These are phyloP conservation scores for Chenopodium formosanum DNA, from an alignment of 148 eudicot species.

Conservation along the genomic window DNA sequence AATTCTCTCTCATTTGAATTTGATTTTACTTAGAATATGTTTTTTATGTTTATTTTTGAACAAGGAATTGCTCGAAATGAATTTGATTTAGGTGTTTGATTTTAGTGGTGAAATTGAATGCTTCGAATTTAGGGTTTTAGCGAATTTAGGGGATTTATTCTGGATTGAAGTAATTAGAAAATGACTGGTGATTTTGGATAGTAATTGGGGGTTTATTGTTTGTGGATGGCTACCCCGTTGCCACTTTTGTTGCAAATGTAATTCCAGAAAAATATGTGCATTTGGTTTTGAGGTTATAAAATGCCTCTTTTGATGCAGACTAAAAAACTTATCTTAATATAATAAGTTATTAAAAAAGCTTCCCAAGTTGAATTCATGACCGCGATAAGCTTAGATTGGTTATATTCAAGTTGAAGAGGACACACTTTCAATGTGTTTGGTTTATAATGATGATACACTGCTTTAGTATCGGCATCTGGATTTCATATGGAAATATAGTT, in stretches of 20 bases:
- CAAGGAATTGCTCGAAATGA: too few relatives aligned
- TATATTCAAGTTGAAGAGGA: too few relatives aligned
- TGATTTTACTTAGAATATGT: background rate
- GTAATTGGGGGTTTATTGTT: background rate
- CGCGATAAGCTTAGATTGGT: background rate
- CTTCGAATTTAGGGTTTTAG: slow-evolving; percentile 12
- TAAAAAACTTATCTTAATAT: too few relatives aligned
- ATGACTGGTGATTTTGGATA: background rate
- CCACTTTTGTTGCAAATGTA: background rate
- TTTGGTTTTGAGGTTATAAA: too few relatives aligned
- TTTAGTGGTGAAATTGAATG: background rate
- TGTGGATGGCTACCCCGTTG: too few relatives aligned
- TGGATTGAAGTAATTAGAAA: background rate
- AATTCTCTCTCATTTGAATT: background rate
- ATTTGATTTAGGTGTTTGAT: background rate
- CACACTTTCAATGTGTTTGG: too few relatives aligned
- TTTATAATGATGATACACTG: background rate
- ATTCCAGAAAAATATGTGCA: background rate
- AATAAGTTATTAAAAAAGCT: too few relatives aligned
- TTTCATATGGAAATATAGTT: too few relatives aligned
- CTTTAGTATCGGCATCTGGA: background rate
- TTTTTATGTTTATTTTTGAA: background rate
- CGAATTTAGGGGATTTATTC: background rate
- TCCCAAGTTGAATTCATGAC: too few relatives aligned
- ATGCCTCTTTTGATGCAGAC: too few relatives aligned